These are phyloP conservation scores for Angomonas ambiguus DNA, from an alignment of 208 protist genomes.

Conservation along the genomic window DNA sequence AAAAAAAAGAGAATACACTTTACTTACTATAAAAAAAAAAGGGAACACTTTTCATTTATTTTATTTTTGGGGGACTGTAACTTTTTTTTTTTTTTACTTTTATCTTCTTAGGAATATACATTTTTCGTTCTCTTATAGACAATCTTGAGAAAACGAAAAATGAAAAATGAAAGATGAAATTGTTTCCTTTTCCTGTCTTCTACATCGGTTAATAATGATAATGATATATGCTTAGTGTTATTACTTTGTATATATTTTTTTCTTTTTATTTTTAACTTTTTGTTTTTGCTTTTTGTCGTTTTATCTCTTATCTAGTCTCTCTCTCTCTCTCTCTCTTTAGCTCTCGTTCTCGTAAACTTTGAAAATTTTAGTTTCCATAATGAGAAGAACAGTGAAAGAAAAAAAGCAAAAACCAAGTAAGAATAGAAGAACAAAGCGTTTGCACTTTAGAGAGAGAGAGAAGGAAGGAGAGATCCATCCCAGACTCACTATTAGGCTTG, in stretches of 20 bases:
- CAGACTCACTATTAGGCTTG: constrained; percentile 45
- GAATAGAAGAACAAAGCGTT: constrained; percentile 16
- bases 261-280: constrained; percentile 7
- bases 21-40: not conserved
- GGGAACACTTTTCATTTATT: constrained; percentile 7
- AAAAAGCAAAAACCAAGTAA: constrained; percentile 9
- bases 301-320: not conserved
- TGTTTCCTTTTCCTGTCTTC: too few species aligned
- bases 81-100: constrained; percentile 8
- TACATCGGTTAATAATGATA: too few species aligned
- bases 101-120: not conserved
- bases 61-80: not conserved
- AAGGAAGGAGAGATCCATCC: too few species aligned
- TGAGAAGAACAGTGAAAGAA: not conserved
- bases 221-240: too few species aligned
- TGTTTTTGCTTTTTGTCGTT: not conserved
- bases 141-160: constrained; percentile 7
- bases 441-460: not conserved
- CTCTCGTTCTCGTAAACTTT: not conserved
- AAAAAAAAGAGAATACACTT: not conserved
- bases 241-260: not conserved
- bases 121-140: not conserved
- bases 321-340: constrained; percentile 7
- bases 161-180: not conserved
- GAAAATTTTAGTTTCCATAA: not conserved